phyloP scores from a whole-genome alignment of 768 basidiomycete genomes.

The Suillus weaverae region DNA sequence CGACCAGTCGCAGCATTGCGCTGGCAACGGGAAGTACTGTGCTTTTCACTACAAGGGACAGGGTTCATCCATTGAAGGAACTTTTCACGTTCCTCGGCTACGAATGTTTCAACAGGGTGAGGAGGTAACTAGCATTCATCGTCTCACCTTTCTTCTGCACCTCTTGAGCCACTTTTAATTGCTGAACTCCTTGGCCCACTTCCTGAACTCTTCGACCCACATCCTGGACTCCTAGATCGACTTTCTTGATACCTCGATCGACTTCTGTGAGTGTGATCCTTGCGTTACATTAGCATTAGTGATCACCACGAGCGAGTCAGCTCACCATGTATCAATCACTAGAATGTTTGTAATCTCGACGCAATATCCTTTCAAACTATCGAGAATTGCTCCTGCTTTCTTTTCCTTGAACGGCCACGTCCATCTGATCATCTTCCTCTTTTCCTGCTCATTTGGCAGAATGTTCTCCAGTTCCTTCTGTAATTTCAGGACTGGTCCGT shows the following conservation, averaged over 20 bases:
- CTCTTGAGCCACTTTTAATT: not conserved
- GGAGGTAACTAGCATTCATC: no score
- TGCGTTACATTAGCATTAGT: not conserved
- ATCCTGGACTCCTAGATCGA: not conserved
- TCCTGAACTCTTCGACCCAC: not conserved
- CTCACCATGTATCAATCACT: not conserved
- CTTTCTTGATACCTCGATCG: no score
- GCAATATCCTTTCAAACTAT: not conserved
- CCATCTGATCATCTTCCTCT: not conserved
- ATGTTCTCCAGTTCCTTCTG: not conserved
- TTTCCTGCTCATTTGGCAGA: not conserved
- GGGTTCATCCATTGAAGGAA: not conserved
- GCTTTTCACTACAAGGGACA: not conserved
- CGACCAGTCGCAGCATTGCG: not conserved
- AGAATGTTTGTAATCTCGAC: not conserved
- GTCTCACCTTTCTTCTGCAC: not conserved
- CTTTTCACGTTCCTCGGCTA: not conserved
- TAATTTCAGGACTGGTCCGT: not conserved
- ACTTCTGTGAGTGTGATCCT: not conserved
- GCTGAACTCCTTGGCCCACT: not conserved
- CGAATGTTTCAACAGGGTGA: not conserved
- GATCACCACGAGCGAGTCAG: no score
- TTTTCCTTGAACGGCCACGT: conserved; percentile 10
- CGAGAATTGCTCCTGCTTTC: not conserved
- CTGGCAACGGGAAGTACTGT: not conserved